A percentile compares a stretch with the other conserved stretches of the same genome.
These are phyloP conservation scores for Solanum hybrid DNA, from an alignment of 305 asterid species.

Conservation along the genomic window DNA sequence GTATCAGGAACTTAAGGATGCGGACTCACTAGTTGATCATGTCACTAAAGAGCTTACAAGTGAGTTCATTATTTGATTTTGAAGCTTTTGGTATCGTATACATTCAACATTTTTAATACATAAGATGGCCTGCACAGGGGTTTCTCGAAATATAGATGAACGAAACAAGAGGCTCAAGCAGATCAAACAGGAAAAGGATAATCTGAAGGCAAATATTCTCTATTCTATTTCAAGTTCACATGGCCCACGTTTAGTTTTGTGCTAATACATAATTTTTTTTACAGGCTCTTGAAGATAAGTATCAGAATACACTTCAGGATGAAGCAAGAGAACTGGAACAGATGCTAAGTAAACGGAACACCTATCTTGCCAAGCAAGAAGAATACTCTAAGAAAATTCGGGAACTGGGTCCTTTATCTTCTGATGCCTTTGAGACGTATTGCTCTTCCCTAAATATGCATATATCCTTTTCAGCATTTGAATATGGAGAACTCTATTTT, in stretches of 20 bases:
- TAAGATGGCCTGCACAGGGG: slow-evolving; percentile 38
- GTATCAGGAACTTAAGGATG: slow-evolving; percentile 71
- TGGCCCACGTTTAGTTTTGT: not conserved
- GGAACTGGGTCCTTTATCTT: slow-evolving; percentile 92
- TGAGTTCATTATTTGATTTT: slow-evolving; percentile 24
- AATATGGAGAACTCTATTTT: not conserved
- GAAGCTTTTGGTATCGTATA: slow-evolving; percentile 8
- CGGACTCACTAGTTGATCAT: slow-evolving; percentile 44
- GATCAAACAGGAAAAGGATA: slow-evolving; percentile 63
- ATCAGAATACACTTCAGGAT: slow-evolving; percentile 71
- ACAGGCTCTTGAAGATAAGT: slow-evolving; percentile 67
- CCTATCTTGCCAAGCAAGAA: slow-evolving; percentile 79
- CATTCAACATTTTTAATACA: slow-evolving; percentile 9
- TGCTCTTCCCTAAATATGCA: slow-evolving; percentile 17
- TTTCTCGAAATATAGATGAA: slow-evolving; percentile 46
- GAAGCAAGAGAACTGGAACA: slow-evolving; percentile 87
- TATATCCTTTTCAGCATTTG: not conserved
- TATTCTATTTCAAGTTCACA: slow-evolving; percentile 14
- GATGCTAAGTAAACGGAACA: slow-evolving; percentile 63
- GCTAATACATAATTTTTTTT: slow-evolving; percentile 19
- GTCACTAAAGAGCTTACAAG: slow-evolving; percentile 67
- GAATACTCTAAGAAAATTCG: slow-evolving; percentile 91
- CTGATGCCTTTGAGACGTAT: slow-evolving; percentile 98
- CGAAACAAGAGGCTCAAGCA: slow-evolving; percentile 53
- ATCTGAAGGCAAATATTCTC: slow-evolving; percentile 48